Conservation (phyloP, 768 basidiomycete genomes). For the Myochromella boudieri region DNA sequence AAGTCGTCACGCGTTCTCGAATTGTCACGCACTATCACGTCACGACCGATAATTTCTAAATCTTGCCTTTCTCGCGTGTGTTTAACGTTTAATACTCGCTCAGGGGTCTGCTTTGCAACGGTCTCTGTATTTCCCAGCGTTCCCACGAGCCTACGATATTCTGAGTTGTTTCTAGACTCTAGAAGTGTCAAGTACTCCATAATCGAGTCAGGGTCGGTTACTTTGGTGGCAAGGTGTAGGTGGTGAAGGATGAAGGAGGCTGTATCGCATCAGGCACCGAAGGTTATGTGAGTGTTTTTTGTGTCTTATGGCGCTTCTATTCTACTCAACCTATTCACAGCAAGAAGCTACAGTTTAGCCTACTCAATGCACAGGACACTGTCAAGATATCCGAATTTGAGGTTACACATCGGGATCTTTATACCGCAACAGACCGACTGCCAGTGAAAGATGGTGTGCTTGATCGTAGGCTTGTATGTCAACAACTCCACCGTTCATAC, state of each 20-base stretch:
- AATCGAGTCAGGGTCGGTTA: not conserved
- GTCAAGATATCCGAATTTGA: constrained; percentile 97
- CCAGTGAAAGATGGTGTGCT: constrained; percentile 93
- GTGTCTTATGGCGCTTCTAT: not conserved
- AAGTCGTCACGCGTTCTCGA: constrained; percentile 51
- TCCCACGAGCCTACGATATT: not conserved
- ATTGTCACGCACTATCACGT: constrained; percentile 35
- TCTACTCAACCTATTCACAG: constrained; percentile 37
- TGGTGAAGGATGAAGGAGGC: constrained; percentile 83
- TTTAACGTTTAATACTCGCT: not conserved
- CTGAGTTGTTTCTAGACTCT: too few species aligned
- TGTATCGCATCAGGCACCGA: constrained; percentile 64
- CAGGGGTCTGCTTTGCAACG: not conserved
- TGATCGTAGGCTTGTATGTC: constrained; percentile 82
- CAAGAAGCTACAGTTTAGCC: constrained; percentile 94
- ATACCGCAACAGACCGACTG: constrained; percentile 77
- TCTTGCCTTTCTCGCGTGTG: constrained; percentile 2
- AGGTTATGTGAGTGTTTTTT: constrained; percentile 10
- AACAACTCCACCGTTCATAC: not conserved
- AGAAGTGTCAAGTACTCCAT: not conserved
- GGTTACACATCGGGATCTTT: constrained; percentile 89
- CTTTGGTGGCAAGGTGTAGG: too few species aligned
- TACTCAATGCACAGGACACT: constrained; percentile 91
- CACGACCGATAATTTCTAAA: constrained; percentile 21
- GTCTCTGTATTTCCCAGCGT: not conserved